phyloP scores from a whole-genome alignment of 352 stramenopile species.

The Peronosclerospora sorghi region DNA sequence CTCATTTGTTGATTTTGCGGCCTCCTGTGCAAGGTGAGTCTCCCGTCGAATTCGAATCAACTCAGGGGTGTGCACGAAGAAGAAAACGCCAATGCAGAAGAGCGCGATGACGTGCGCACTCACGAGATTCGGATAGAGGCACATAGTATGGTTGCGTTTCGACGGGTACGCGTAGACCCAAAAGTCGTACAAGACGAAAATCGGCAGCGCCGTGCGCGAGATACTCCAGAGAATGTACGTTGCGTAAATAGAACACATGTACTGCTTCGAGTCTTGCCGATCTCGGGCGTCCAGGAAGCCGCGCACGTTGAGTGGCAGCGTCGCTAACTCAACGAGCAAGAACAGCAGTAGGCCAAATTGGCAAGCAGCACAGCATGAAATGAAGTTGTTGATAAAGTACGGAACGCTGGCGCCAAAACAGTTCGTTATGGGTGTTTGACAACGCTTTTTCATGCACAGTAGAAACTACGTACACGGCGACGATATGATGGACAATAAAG shows the following conservation, averaged over 20 bases:
- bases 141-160: slow-evolving; percentile 61
- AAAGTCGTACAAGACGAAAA: slow-evolving; percentile 68
- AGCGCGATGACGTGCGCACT: slow-evolving; percentile 68
- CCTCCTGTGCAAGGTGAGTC: slow-evolving; percentile 11
- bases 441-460: no score
- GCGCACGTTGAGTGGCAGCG: slow-evolving; percentile 59
- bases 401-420: slow-evolving; percentile 29
- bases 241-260: slow-evolving; percentile 59
- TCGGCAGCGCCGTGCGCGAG: slow-evolving; percentile 54
- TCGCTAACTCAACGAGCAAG: slow-evolving; percentile 70
- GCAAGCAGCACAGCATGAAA: slow-evolving; percentile 63
- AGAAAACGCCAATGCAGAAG: slow-evolving; percentile 74
- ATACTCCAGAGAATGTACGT: slow-evolving; percentile 72
- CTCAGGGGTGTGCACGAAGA: slow-evolving; percentile 73
- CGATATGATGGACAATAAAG: slow-evolving; percentile 69
- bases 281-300: slow-evolving; percentile 68
- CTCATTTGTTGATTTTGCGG: slow-evolving; percentile 6
- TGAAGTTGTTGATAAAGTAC: slow-evolving; percentile 83
- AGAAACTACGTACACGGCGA: slow-evolving; percentile 50
- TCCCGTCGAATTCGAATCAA: slow-evolving; percentile 31
- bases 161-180: slow-evolving; percentile 64
- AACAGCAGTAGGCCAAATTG: slow-evolving; percentile 72
- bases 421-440: background rate
- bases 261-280: slow-evolving; percentile 44
- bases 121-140: slow-evolving; percentile 67